Percentiles rank a stretch among this genome's conserved stretches.
Conservation (phyloP, 805 yeast species). For the Cyberlindnera mississippiensis region DNA sequence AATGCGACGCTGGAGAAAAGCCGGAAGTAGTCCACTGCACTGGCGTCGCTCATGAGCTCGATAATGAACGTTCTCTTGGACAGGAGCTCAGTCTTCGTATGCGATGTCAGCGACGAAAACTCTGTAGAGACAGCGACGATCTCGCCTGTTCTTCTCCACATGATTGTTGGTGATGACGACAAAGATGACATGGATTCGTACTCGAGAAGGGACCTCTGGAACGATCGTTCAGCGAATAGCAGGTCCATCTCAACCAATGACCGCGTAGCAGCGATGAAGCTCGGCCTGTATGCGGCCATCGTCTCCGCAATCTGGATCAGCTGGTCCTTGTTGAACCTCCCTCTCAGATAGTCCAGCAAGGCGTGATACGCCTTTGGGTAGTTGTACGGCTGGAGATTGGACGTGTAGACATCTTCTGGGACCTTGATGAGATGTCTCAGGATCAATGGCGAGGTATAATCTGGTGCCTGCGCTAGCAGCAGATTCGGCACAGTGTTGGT, state of each 20-base stretch:
- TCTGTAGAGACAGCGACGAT: constrained; percentile 76
- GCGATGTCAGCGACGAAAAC: constrained; percentile 65
- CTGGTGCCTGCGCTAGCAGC: constrained; percentile 24
- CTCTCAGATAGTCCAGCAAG: constrained; percentile 67
- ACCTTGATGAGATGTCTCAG: constrained; percentile 55
- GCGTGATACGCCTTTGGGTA: constrained; percentile 93
- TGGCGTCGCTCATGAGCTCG: constrained; percentile 78
- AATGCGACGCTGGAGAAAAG: constrained; percentile 59
- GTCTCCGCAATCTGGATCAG: constrained; percentile 53
- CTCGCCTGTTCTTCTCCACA: constrained; percentile 86
- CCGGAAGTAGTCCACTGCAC: constrained; percentile 68
- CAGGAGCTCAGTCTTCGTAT: constrained; percentile 52
- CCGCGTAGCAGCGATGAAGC: constrained; percentile 73
- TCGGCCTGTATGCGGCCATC: constrained; percentile 58
- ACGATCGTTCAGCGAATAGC: constrained; percentile 54
- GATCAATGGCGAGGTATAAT: constrained; percentile 54
- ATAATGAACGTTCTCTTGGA: constrained; percentile 65
- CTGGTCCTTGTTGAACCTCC: constrained; percentile 66
- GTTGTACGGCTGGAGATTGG: constrained; percentile 76
- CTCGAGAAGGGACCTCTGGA: constrained; percentile 55
- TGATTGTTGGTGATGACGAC: constrained; percentile 74
- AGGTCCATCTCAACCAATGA: constrained; percentile 68
- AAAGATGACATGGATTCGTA: constrained; percentile 45
- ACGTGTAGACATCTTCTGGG: constrained; percentile 79
- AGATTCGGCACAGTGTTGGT: constrained; percentile 11